phyloP scores from a whole-genome alignment of 148 eudicot species.

The Dysphania ambrosioides region DNA sequence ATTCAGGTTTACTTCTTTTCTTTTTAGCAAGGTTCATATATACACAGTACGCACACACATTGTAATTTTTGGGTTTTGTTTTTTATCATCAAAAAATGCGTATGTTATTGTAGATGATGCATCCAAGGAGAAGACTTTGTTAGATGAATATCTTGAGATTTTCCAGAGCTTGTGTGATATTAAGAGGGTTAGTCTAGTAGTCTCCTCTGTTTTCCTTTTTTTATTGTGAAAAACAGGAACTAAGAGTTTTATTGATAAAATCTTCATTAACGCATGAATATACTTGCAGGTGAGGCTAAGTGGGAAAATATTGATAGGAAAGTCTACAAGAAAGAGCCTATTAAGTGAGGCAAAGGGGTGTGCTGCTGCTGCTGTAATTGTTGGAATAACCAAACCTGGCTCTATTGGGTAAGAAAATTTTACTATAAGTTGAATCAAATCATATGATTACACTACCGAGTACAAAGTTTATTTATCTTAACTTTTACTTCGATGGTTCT shows the following conservation, averaged over 20 bases:
- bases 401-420: conserved; percentile 45
- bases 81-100: not conserved
- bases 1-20: conserved; percentile 46
- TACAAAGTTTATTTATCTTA: not conserved
- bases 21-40: too few species aligned
- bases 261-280: too few species aligned
- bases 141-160: conserved; percentile 60
- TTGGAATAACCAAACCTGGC: conserved; percentile 55
- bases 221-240: too few species aligned
- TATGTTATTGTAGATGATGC: conserved; percentile 47
- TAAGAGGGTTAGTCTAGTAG: conserved; percentile 75
- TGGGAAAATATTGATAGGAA: conserved; percentile 54
- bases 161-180: conserved; percentile 58
- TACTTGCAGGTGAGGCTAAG: conserved; percentile 57
- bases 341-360: conserved; percentile 69
- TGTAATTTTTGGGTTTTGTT: too few species aligned
- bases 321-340: conserved; percentile 62
- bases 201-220: not conserved
- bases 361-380: conserved; percentile 47
- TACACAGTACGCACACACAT: too few species aligned
- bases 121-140: conserved; percentile 37
- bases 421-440: not conserved
- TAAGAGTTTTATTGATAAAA: too few species aligned
- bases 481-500: conserved; percentile 10
- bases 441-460: too few species aligned